Evolutionary conservation across 2,329 filamentous ascomycete genomes (phyloP).

Genomic region (Microdochium bolleyi): DNA sequence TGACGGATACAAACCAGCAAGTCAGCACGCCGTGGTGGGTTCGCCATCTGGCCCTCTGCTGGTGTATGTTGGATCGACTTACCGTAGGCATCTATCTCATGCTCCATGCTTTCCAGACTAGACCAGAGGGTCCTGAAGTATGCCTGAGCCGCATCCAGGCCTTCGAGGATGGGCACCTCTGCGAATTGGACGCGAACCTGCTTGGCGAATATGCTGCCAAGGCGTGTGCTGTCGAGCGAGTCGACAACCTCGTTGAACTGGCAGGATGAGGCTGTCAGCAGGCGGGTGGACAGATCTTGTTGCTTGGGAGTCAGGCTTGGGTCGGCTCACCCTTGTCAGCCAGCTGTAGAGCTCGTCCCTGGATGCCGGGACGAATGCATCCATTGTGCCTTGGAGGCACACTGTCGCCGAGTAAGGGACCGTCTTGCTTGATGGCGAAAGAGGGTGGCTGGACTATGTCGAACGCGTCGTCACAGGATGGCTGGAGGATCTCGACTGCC

Average conservation of each 20-base stretch:
- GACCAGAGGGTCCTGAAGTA: constrained; percentile 8
- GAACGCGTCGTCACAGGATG: neutral
- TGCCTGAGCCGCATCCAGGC: constrained; percentile 7
- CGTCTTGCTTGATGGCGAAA: neutral
- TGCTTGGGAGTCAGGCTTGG: neutral
- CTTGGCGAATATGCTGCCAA: constrained; percentile 8
- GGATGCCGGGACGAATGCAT: neutral
- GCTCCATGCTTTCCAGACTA: constrained; percentile 11
- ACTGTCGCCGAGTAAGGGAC: neutral
- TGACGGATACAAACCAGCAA: neutral
- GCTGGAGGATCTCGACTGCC: neutral
- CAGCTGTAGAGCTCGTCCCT: neutral
- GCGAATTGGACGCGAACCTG: constrained; percentile 11
- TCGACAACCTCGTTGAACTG: constrained; percentile 11
- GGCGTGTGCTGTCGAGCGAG: constrained; percentile 8
- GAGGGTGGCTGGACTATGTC: no score
- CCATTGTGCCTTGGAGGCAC: neutral
- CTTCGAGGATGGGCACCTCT: constrained; percentile 9
- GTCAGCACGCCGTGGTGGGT: neutral
- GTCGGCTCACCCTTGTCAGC: neutral
- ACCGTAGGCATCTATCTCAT: constrained; percentile 12
- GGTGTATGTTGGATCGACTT: neutral
- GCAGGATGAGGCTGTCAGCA: neutral
- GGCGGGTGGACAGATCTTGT: neutral
- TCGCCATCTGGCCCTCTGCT: neutral